Percentiles rank a stretch among this genome's conserved stretches.
Evolutionary conservation across 2,329 filamentous ascomycete species (phyloP).

Genomic region (Teratosphaeriaceae sp.): DNA sequence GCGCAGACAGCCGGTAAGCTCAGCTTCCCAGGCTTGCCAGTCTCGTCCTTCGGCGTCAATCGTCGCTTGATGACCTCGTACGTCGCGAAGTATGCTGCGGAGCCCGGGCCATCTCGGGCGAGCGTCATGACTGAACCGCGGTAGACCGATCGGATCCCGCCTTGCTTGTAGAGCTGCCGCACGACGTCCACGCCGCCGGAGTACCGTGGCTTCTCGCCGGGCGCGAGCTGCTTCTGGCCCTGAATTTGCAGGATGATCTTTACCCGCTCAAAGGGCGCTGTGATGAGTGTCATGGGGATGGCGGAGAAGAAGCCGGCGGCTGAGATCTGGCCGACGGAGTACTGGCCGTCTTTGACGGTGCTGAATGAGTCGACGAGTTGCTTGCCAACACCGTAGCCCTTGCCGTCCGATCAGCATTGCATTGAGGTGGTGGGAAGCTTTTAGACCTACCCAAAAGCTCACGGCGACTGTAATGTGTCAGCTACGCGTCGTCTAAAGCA

Average conservation of each 20-base stretch:
- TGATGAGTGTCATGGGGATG: slow-evolving; percentile 95
- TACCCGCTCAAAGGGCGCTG: slow-evolving; percentile 97
- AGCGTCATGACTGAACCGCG: slow-evolving; percentile 85
- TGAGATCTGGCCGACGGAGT: slow-evolving; percentile 80
- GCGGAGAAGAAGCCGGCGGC: slow-evolving; percentile 96
- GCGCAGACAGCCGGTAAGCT: slow-evolving; percentile 76
- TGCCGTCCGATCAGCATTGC: slow-evolving; percentile 22
- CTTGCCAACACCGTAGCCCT: slow-evolving; percentile 96
- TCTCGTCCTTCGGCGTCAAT: slow-evolving; percentile 75
- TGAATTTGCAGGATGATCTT: slow-evolving; percentile 98
- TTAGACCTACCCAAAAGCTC: slow-evolving; percentile 53
- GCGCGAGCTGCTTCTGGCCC: slow-evolving; percentile 75
- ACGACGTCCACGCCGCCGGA: slow-evolving; percentile 83
- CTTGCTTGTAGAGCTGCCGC: slow-evolving; percentile 84
- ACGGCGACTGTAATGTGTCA: slow-evolving; percentile 49
- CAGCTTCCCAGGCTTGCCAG: slow-evolving; percentile 65
- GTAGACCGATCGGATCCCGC: slow-evolving; percentile 87
- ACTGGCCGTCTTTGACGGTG: slow-evolving; percentile 60
- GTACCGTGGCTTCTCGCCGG: slow-evolving; percentile 91
- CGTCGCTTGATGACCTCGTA: slow-evolving; percentile 92
- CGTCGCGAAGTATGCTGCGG: slow-evolving; percentile 91
- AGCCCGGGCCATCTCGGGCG: slow-evolving; percentile 86
- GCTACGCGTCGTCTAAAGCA: slow-evolving; percentile 4
- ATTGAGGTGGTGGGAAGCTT: neutral
- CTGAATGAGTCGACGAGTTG: slow-evolving; percentile 67